Evolutionary conservation across 129 eudicot genomes (phyloP).

Genomic region (Saposhnikovia divaricata): DNA sequence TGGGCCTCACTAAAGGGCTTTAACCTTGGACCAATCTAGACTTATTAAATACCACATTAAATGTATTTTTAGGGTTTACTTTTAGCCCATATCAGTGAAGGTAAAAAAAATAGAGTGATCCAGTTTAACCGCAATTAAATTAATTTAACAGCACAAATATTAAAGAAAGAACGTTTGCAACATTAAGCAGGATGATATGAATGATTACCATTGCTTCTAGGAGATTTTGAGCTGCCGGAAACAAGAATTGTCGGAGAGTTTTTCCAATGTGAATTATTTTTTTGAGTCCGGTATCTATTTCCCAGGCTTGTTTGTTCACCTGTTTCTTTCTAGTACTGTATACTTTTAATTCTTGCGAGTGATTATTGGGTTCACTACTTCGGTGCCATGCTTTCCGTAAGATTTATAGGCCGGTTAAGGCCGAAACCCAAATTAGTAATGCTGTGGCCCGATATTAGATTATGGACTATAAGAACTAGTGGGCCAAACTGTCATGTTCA

Average conservation of each 20-base stretch:
- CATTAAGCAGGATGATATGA: background rate
- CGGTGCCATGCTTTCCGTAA: no score
- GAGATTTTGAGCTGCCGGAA: slow-evolving; percentile 1
- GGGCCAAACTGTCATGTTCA: no score
- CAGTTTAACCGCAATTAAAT: background rate
- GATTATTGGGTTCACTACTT: no score
- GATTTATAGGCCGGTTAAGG: background rate
- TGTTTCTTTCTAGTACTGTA: background rate
- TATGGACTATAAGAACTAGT: no score
- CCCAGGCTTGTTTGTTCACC: background rate
- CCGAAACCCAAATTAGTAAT: no score
- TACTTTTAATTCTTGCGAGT: no score
- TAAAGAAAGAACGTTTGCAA: background rate
- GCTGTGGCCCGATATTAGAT: background rate
- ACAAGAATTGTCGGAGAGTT: slow-evolving; percentile 5
- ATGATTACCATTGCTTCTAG: slow-evolving; percentile 7
- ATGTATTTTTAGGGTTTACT: no score
- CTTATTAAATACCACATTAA: no score
- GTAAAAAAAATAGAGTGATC: background rate
- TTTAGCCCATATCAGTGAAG: no score
- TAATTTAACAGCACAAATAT: background rate
- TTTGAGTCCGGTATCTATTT: no score
- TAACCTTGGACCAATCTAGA: no score
- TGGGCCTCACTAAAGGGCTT: no score
- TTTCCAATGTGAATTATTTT: background rate